Percentiles rank a stretch among this genome's conserved stretches.
Conservation (phyloP, 352 stramenopile species). For the Phytopythium boreale region DNA sequence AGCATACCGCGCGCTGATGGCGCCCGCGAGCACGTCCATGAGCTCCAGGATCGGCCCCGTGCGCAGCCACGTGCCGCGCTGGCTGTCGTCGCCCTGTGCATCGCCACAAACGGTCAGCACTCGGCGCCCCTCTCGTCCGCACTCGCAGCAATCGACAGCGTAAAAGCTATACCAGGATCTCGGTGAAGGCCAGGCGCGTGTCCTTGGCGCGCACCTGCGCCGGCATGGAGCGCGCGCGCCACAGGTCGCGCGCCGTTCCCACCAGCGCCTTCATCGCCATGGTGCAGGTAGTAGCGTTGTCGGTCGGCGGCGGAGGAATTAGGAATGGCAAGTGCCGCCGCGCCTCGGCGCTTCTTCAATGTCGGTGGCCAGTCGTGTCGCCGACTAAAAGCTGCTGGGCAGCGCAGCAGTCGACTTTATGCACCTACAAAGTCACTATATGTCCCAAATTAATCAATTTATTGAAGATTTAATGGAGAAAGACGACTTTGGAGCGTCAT, state of each 20-base stretch:
- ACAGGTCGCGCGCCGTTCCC: slow-evolving; percentile 37
- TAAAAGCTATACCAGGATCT: slow-evolving; percentile 47
- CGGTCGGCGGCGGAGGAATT: too few species aligned
- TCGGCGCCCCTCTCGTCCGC: too few species aligned
- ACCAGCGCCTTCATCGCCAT: slow-evolving; percentile 45
- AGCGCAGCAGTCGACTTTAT: background rate
- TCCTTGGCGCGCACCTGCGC: slow-evolving; percentile 43
- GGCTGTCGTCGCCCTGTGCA: slow-evolving; percentile 42
- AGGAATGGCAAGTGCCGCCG: background rate
- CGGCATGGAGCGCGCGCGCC: slow-evolving; percentile 41
- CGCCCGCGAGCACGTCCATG: slow-evolving; percentile 51
- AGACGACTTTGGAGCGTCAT: background rate
- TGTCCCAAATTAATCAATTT: background rate
- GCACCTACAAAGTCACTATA: background rate
- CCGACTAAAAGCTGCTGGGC: background rate
- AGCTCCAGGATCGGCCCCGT: slow-evolving; percentile 49
- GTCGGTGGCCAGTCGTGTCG: background rate
- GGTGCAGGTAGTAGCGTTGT: background rate
- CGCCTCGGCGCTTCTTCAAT: background rate
- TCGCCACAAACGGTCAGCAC: background rate
- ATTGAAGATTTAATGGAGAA: too few species aligned
- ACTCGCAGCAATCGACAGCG: too few species aligned
- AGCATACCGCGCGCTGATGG: slow-evolving; percentile 30
- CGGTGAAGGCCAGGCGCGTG: slow-evolving; percentile 48
- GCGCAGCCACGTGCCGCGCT: slow-evolving; percentile 39